Base-by-base conservation (phyloP, 1,139 yeast genomes). In the Zygosaccharomyces pseudobailii region DNA sequence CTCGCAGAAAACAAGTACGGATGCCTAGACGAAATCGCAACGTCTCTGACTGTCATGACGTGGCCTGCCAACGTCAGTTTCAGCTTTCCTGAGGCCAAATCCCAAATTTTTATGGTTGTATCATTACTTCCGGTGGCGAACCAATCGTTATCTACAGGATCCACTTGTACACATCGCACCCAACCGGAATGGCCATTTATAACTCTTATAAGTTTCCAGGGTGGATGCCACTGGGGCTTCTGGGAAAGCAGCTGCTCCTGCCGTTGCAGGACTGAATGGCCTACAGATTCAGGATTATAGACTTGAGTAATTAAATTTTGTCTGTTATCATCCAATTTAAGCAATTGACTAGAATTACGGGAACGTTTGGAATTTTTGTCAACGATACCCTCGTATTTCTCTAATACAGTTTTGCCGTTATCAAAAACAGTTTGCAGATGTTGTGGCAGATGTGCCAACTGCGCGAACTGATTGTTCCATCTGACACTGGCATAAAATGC, bases 1-100 rank as follows among this genome's bases (percentile, higher is more conserved):
- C 96, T 87, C 24, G 94, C 94, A 8, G 94, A 81, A 63, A 89
- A 94, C 69, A 94, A 71, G 65, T 92, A 92, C 0, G 97, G 97
- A 59, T 81, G 88, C 49, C 86, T 71, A 3, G 75, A 69, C 0
- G 96, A 87, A 0, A 90, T 77, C 0, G 76, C 83, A 24, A 92
- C 64, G 1, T 89, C 85, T 46, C 96, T 71, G 1, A 94, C 92
- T 0, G 89, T 82, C 95, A 92, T 86, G 4, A 86, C 78, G 67
- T 94, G 98, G 0, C 97, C 97, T 0, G 96, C 83, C 20, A 94
- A 70, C 0, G 96, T 83, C 2, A 92, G 73, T 58, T 79, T 82
- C 51, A 89, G 69, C 43, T 73, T 69, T 30, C 88, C 87, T 2
- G 82, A 71, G 0, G 90, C 95, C 49, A 90, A 68, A 62, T 89